Evolutionary conservation across 805 yeast genomes (phyloP).

Genomic region (Lipomyces lipofer): DNA sequence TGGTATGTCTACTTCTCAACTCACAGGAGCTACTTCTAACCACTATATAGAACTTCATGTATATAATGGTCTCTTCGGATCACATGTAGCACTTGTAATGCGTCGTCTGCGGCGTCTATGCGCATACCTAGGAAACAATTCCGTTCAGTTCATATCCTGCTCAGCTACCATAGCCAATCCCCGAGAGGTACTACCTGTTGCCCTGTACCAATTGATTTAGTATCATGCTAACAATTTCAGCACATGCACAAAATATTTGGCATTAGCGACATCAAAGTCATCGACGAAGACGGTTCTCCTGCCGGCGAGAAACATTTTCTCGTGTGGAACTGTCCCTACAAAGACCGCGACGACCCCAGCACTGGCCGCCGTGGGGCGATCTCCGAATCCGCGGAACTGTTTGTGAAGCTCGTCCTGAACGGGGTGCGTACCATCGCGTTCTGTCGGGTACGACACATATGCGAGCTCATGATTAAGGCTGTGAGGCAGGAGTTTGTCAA

Average conservation of each 20-base stretch:
- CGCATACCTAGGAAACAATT: slow-evolving; percentile 51
- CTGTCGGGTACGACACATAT: slow-evolving; percentile 80
- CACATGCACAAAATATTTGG: slow-evolving; percentile 81
- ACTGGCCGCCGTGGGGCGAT: slow-evolving; percentile 70
- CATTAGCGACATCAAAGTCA: slow-evolving; percentile 52
- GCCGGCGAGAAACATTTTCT: slow-evolving; percentile 71
- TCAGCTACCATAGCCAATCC: slow-evolving; percentile 91
- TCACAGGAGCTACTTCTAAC: too few relatives aligned
- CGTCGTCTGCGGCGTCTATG: slow-evolving; percentile 73
- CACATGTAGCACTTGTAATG: slow-evolving; percentile 85
- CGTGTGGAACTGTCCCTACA: slow-evolving; percentile 81
- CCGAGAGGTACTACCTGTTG: too few relatives aligned
- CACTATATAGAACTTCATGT: slow-evolving; percentile 81
- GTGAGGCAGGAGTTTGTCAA: slow-evolving; percentile 58
- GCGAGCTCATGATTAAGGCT: slow-evolving; percentile 86
- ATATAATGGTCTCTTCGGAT: slow-evolving; percentile 88
- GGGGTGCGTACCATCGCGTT: slow-evolving; percentile 84
- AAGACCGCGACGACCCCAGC: slow-evolving; percentile 57
- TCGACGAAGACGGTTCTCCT: slow-evolving; percentile 86
- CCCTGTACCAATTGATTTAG: too few relatives aligned
- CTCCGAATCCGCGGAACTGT: slow-evolving; percentile 69
- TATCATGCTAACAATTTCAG: too few relatives aligned
- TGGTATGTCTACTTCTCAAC: too few relatives aligned
- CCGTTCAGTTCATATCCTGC: slow-evolving; percentile 75
- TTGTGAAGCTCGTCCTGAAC: slow-evolving; percentile 62